Conservation (phyloP, 2,329 filamentous ascomycete genomes). For the Aureobasidium uvarum region DNA sequence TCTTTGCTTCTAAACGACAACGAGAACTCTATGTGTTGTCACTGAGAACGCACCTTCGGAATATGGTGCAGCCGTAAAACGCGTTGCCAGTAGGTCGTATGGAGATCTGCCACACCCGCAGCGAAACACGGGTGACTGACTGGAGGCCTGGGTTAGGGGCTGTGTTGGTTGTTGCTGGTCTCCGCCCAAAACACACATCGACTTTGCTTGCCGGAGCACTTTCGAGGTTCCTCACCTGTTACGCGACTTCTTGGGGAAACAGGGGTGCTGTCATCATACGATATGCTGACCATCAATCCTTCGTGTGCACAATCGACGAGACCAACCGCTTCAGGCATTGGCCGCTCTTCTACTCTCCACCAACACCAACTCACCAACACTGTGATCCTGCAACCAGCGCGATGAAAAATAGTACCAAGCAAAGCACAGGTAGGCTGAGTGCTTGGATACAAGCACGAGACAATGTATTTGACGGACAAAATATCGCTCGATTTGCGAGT, state of each 20-base stretch:
- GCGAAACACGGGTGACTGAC: background rate
- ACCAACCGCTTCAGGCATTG: background rate
- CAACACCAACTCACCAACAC: slow-evolving; percentile 15
- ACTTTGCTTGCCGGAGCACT: background rate
- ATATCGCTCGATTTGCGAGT: background rate
- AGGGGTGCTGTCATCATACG: too few relatives aligned
- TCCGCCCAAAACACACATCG: background rate
- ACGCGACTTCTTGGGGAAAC: too few relatives aligned
- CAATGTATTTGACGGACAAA: too few relatives aligned
- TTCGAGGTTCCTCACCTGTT: too few relatives aligned
- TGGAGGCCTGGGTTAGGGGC: background rate
- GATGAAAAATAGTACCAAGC: too few relatives aligned
- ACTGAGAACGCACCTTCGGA: background rate
- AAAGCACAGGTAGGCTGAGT: too few relatives aligned
- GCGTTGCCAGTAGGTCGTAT: background rate
- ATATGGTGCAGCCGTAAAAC: background rate
- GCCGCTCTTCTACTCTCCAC: background rate
- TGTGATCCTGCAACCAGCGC: background rate
- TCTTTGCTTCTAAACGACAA: background rate
- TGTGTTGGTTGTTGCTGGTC: background rate
- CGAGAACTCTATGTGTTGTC: background rate
- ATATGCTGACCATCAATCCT: too few relatives aligned
- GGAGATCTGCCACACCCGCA: background rate
- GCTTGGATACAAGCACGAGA: too few relatives aligned
- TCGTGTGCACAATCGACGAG: too few relatives aligned